phyloP scores from a whole-genome alignment of 495 filamentous ascomycete species.

The Amphirosellinia nigrospora region DNA sequence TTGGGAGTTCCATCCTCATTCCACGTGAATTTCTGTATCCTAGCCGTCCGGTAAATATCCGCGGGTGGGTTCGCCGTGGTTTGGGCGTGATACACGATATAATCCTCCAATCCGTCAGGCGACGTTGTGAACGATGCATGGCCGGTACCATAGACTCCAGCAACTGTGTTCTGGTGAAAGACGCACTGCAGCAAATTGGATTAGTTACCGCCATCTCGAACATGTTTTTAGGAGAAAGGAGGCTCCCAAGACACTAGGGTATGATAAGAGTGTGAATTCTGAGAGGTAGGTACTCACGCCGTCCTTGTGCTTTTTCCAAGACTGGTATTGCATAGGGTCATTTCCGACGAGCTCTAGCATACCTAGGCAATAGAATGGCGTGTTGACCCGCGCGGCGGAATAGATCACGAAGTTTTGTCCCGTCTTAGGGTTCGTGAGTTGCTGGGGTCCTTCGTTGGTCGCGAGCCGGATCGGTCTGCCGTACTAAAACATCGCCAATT shows the following conservation, averaged over 20 bases:
- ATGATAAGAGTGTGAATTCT: background rate
- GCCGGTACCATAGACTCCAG: constrained; percentile 53
- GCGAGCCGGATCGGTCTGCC: constrained; percentile 50
- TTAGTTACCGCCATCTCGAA: background rate
- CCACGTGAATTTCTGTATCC: constrained; percentile 39
- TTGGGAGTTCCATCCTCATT: constrained; percentile 38
- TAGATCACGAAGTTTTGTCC: constrained; percentile 56
- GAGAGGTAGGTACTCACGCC: constrained; percentile 31
- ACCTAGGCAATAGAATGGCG: constrained; percentile 45
- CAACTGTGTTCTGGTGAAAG: constrained; percentile 55
- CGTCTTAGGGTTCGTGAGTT: constrained; percentile 54
- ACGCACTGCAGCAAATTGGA: constrained; percentile 35
- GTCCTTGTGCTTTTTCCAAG: constrained; percentile 52
- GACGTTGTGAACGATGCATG: constrained; percentile 56
- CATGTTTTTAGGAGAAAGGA: too few species aligned
- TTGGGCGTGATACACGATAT: constrained; percentile 56
- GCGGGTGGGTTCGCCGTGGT: constrained; percentile 37
- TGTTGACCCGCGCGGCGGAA: constrained; percentile 54
- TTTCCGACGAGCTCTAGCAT: constrained; percentile 53
- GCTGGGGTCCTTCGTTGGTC: constrained; percentile 57
- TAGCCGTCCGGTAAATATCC: constrained; percentile 35
- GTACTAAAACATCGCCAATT: constrained; percentile 33
- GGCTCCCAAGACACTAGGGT: too few species aligned
- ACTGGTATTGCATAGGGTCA: constrained; percentile 56
- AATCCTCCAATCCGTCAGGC: constrained; percentile 53